phyloP scores from a whole-genome alignment of 108 stramenopile species.

The Fragilariopsis cylindrus region DNA sequence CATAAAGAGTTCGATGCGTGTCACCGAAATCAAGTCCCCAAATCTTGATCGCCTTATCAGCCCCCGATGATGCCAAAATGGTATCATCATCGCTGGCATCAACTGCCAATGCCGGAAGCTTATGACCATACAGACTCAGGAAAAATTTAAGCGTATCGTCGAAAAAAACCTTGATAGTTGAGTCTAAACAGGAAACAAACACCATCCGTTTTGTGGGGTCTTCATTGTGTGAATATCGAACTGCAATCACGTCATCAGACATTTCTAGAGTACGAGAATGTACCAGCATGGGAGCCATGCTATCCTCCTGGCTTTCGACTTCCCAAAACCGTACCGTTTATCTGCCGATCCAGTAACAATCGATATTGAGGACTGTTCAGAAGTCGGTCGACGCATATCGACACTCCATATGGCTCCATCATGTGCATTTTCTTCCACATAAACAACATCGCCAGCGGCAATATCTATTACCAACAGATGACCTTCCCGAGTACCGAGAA shows the following conservation, averaged over 20 bases:
- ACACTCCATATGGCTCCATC: conserved; percentile 88
- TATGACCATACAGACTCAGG: conserved; percentile 96
- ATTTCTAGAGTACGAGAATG: conserved; percentile 93
- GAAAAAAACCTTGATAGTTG: conserved; percentile 96
- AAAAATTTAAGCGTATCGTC: conserved; percentile 98
- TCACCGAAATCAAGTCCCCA: conserved; percentile 99
- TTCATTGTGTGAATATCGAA: conserved; percentile 80
- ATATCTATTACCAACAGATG: conserved; percentile 78
- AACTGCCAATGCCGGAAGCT: conserved; percentile 93
- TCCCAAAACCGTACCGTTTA: conserved; percentile 97
- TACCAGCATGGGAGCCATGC: conserved; percentile 66
- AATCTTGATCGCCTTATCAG: conserved; percentile 98
- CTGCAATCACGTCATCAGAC: conserved; percentile 95
- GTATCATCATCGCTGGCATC: conserved; percentile 94
- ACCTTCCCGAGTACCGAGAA: conserved; percentile 88
- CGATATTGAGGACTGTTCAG: conserved; percentile 46
- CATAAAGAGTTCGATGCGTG: conserved; percentile 95
- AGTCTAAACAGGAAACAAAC: conserved; percentile 91
- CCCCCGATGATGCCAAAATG: conserved; percentile 93
- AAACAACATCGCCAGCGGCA: conserved; percentile 82
- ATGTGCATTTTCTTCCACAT: conserved; percentile 75
- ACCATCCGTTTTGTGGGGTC: conserved; percentile 70
- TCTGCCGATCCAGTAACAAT: conserved; percentile 93
- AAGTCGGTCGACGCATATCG: conserved; percentile 64
- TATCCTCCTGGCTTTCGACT: conserved; percentile 61